phyloP scores from a whole-genome alignment of 1,284 basidiomycete species.

The Puccinia triticina region DNA sequence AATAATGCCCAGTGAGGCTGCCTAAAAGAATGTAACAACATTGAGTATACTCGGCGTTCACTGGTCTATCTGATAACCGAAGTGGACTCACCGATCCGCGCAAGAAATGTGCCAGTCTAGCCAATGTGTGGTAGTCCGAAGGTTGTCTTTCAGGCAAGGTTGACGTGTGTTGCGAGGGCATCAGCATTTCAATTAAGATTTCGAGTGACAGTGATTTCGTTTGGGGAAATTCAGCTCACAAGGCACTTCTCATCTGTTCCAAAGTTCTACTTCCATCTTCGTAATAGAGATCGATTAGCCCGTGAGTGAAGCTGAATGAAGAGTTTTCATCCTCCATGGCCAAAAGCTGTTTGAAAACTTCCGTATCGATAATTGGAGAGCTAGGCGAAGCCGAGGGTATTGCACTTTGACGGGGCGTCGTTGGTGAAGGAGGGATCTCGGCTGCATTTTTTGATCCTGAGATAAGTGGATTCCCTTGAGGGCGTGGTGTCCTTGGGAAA shows the following conservation, averaged over 20 bases:
- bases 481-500: constrained; percentile 29
- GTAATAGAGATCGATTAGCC: constrained; percentile 37
- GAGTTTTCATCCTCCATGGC: constrained; percentile 47
- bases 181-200: background rate
- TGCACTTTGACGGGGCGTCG: background rate
- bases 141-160: background rate
- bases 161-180: background rate
- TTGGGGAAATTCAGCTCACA: constrained; percentile 20
- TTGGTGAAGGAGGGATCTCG: background rate
- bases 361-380: constrained; percentile 38
- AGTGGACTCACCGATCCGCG: constrained; percentile 33
- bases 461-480: background rate
- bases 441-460: background rate
- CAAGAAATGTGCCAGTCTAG: constrained; percentile 42
- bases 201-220: background rate
- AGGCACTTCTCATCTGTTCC: constrained; percentile 37
- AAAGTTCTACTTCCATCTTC: constrained; percentile 34
- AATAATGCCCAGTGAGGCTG: constrained; percentile 38
- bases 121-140: constrained; percentile 27
- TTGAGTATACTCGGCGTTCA: background rate
- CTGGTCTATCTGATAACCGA: background rate
- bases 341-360: constrained; percentile 45
- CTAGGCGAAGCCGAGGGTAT: background rate
- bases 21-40: constrained; percentile 1
- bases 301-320: constrained; percentile 33